Base-by-base conservation (phyloP, 208 protist species). In the Vickermania spadyakhi region DNA sequence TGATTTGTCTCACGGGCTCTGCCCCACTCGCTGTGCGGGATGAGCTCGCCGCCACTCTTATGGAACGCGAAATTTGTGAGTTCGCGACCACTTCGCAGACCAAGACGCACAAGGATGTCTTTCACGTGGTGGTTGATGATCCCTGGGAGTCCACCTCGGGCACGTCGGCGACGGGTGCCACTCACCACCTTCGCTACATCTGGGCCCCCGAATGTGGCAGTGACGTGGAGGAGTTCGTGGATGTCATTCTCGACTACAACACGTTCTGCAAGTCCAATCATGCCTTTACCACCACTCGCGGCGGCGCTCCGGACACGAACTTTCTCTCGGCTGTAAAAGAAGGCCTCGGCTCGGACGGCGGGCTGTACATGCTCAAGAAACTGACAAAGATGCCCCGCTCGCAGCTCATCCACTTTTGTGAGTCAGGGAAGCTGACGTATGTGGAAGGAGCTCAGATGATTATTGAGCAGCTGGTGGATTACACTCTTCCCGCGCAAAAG, bases 321-420 rank as follows among this genome's bases (percentile, higher is more conserved):
- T 96, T 96, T 52, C 63, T 91, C 2, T 66, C 67, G 22, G 86
- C 86, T 13, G 79, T 96, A 36, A 73, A 70, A 1, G 75, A 88
- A 11, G 89, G 89, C 26, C 64, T 94, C 13, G 89, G 86, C 4
- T 62, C 65, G 22, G 84, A 96, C 60, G 81, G 87, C 5, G 89
- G 89, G 1, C 76, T 96, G 0, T 96, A 80, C 67, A 81, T 89
- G 28, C 68, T 88, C 28, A 71, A 70, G 59, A 7, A 56, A 29
- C 77, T 93, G 57, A 79, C 79, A n/a, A 28, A 18, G 7, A 80
- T 91, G 70, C 58, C 86, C n/a, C 22, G 60, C 13, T 87, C 77
- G 4, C 84, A 92, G 62, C 45, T 95, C 3, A 45, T 57, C 25
- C 72, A 75, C 60, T 53, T 92, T 29, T 84, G 72, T 59, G 73